Conservation (phyloP, 495 filamentous ascomycete species). For the Pyrenopolyporus hunteri region DNA sequence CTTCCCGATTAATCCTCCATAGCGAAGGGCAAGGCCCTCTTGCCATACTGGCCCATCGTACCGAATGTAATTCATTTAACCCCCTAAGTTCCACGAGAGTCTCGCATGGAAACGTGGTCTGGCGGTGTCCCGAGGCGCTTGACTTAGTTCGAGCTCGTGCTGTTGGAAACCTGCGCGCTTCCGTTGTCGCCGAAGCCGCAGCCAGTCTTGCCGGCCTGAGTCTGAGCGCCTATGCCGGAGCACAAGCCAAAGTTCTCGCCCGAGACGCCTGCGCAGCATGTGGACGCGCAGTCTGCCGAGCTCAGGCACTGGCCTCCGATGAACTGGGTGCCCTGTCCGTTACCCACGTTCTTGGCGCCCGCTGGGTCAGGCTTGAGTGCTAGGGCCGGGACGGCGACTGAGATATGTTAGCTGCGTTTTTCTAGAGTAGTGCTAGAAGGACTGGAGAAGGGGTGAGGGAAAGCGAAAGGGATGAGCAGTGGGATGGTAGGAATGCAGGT, state of each 20-base stretch:
- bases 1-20: background rate
- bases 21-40: background rate
- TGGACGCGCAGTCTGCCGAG: constrained; percentile 43
- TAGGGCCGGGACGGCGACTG: constrained; percentile 27
- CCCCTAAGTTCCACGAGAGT: background rate
- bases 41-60: background rate
- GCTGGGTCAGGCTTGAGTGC: constrained; percentile 40
- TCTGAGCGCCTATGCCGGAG: constrained; percentile 49
- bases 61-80: background rate
- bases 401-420: constrained; percentile 5
- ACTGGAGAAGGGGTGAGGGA: background rate
- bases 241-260: constrained; percentile 41
- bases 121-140: background rate
- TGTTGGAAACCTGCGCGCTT: background rate
- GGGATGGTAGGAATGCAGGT: too few species aligned
- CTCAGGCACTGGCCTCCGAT: constrained; percentile 47
- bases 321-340: constrained; percentile 42
- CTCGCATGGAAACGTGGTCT: background rate
- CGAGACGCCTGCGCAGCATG: constrained; percentile 43
- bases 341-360: constrained; percentile 48
- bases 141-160: background rate
- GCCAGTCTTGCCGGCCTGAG: constrained; percentile 53
- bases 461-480: too few species aligned
- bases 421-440: background rate
- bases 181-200: constrained; percentile 49